Evolutionary conservation across 257 asterid genomes (phyloP).

Genomic region (Cruciata laevipes): DNA sequence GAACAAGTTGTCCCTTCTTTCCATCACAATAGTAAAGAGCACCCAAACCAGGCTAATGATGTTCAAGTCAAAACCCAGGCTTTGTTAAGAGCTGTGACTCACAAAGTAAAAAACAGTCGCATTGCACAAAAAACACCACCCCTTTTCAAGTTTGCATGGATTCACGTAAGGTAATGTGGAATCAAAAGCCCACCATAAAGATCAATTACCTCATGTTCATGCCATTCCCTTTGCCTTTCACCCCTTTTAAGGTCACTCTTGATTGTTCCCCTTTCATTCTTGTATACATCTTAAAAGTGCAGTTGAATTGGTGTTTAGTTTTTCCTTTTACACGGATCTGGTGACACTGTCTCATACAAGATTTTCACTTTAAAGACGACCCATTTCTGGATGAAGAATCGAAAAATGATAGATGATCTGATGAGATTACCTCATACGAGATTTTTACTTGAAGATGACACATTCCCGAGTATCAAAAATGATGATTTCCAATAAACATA

Average conservation of each 20-base stretch:
- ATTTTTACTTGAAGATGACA: no score
- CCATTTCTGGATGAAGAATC: not conserved
- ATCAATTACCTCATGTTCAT: slow-evolving; percentile 14
- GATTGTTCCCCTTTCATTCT: not conserved
- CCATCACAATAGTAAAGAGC: not conserved
- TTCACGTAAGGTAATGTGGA: slow-evolving; percentile 24
- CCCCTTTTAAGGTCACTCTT: slow-evolving; percentile 59
- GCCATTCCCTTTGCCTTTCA: slow-evolving; percentile 55
- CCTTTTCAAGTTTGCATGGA: slow-evolving; percentile 20
- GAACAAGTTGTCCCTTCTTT: slow-evolving; percentile 4
- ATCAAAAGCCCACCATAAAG: slow-evolving; percentile 27
- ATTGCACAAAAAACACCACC: not conserved
- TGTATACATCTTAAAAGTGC: no score
- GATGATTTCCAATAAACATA: not conserved
- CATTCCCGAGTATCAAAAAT: no score
- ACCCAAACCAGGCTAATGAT: slow-evolving; percentile 3
- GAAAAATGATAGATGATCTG: no score
- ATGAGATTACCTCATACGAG: no score
- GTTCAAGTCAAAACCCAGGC: slow-evolving; percentile 16
- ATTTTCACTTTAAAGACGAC: no score
- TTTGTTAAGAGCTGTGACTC: slow-evolving; percentile 49
- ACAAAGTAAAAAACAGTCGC: slow-evolving; percentile 19
- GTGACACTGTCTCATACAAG: no score
- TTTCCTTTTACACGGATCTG: no score
- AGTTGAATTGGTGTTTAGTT: not conserved